phyloP scores from a whole-genome alignment of 2,329 filamentous ascomycete species.

The Colletotrichum euphorbiae region DNA sequence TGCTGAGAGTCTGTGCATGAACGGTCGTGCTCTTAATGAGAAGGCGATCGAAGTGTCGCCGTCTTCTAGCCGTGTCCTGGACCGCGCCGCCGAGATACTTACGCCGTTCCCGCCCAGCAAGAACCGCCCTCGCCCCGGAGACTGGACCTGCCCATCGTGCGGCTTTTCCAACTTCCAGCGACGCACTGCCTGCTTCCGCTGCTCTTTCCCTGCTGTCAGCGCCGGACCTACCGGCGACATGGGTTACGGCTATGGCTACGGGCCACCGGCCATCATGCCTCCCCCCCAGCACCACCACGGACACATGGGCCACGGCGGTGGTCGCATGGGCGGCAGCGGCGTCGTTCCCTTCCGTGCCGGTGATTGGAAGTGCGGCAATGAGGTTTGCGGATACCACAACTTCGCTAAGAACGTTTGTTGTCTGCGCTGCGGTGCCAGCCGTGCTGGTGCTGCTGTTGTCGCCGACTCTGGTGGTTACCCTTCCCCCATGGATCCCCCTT shows the following conservation, averaged over 20 bases:
- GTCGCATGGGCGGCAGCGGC: constrained; percentile 83
- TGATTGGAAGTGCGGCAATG: constrained; percentile 98
- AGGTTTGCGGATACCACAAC: constrained; percentile 98
- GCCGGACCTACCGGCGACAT: constrained; percentile 77
- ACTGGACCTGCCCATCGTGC: constrained; percentile 99
- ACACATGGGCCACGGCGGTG: constrained; percentile 67
- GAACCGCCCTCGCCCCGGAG: constrained; percentile 94
- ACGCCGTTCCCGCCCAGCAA: constrained; percentile 98
- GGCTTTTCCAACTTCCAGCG: constrained; percentile 99
- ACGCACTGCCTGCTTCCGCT: constrained; percentile 97
- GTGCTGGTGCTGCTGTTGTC: constrained; percentile 92
- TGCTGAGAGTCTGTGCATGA: constrained; percentile 98
- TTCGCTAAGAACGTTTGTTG: constrained; percentile 99
- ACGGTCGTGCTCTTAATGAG: constrained; percentile 96
- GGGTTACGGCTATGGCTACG: constrained; percentile 70
- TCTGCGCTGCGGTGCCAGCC: constrained; percentile 93
- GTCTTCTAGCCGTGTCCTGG: constrained; percentile 94
- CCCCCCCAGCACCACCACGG: constrained; percentile 75
- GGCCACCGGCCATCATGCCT: constrained; percentile 83
- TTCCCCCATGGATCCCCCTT: constrained; percentile 87
- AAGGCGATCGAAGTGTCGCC: constrained; percentile 99
- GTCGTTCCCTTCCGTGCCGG: constrained; percentile 97
- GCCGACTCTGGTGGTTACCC: constrained; percentile 93
- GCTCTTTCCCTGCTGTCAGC: constrained; percentile 96
- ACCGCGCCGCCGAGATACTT: constrained; percentile 94